phyloP scores from a whole-genome alignment of 169 alveolate genomes.

The Plasmodium coatneyi region DNA sequence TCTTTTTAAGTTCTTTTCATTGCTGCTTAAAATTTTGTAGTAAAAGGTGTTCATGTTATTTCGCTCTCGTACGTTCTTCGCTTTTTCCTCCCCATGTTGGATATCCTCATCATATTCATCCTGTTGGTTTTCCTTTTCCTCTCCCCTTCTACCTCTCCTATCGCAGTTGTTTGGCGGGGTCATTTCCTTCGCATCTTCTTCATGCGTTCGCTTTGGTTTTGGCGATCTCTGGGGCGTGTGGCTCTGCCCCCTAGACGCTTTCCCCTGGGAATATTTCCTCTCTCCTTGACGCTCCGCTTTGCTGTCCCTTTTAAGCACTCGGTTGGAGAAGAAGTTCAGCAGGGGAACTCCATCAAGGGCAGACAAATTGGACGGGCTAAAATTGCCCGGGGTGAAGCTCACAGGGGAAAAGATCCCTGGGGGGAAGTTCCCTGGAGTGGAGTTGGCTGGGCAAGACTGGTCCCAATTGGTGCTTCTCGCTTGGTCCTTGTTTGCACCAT shows the following conservation, averaged over 20 bases:
- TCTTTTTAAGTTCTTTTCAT: conserved; percentile 22
- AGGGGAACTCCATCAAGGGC: conserved; percentile 42
- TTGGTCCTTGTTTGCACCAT: not conserved
- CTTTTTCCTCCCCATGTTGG: not conserved
- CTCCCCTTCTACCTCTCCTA: not conserved
- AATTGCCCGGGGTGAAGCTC: not conserved
- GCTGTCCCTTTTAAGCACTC: not conserved
- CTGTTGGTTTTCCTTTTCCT: not conserved
- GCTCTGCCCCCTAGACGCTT: not conserved
- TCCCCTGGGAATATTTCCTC: not conserved
- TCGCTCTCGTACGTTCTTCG: not conserved
- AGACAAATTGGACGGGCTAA: not conserved
- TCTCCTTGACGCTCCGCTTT: not conserved
- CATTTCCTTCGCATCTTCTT: conserved; percentile 19
- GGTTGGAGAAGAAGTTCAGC: conserved; percentile 48
- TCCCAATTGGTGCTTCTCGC: not conserved
- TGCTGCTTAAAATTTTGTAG: conserved; percentile 46
- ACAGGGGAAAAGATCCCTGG: not conserved
- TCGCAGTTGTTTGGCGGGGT: not conserved
- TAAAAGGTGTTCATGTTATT: conserved; percentile 23
- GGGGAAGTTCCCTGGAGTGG: not conserved
- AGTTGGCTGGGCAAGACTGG: not conserved
- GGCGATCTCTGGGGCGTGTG: not conserved
- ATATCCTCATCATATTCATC: not conserved
- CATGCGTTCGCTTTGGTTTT: not conserved